Evolutionary conservation across 2,329 filamentous ascomycete genomes (phyloP), one percentile per base, ranked within the genome.

Genomic region (Curvularia sp.): DNA sequence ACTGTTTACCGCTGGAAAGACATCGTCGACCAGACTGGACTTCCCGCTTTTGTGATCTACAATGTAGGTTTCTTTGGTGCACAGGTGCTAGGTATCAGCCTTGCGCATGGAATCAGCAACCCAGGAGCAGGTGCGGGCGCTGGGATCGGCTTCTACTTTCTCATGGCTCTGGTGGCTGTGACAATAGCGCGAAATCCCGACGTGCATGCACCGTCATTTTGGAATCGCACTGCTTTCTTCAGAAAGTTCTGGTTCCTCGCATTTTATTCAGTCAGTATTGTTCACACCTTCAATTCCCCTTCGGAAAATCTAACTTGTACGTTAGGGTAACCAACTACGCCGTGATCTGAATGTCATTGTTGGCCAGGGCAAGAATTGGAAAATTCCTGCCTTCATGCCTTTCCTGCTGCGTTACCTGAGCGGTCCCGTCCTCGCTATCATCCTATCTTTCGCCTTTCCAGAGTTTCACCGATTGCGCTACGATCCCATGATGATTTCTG

Each of bases 271-370:
- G 84, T 85, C 78, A 73, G 82, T 48, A 9, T 10, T 24, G 12
- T 12, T 10, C n/a, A 22, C n/a, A 26, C 15, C 12, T 22, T 2
- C 5, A 35, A 6, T 20, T 2, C 12, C 7, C n/a, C n/a, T 20
- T 13, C 4, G 4, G 41, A 26, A 47, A 24, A 48, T n/a, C 49
- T 54, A 46, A 61, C 31, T 22, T 7, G 5, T 2, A 20, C 2
- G 39, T 12, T 24, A 61, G 59, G 60, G 60, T 13, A 62, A 62
- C 33, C 85, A 86, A 76, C 78, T 87, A 20, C 78, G 81, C 33
- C 80, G 79, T 26, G 84, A 86, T 63, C 79, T 86, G 24, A 86
- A 86, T 59, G 66, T 80, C 4, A 81, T 85, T 30, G 80, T 87
- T 22, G 84, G 82, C 8, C 76, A 75, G 3, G 83, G 83, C 50